Percentiles rank a stretch among this genome's conserved stretches.
Conservation (phyloP, 805 yeast genomes). For the Naumovozyma dairenensis region DNA sequence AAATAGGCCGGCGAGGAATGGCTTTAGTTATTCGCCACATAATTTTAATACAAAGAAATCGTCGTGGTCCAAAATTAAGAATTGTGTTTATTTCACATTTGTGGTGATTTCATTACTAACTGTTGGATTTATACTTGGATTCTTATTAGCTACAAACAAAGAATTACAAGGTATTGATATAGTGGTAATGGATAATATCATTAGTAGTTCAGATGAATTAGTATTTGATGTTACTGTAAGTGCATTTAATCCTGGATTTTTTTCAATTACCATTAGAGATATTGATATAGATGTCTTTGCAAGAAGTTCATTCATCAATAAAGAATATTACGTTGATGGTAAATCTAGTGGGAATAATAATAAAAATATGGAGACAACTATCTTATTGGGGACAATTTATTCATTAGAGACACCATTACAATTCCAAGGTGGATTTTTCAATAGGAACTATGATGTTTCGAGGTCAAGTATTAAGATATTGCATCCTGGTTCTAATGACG, state of each 20-base stretch:
- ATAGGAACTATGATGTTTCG: slow-evolving; percentile 47
- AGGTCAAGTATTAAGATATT: slow-evolving; percentile 61
- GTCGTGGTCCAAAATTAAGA: slow-evolving; percentile 27
- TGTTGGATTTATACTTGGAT: slow-evolving; percentile 74
- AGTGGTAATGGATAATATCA: slow-evolving; percentile 51
- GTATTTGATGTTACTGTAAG: slow-evolving; percentile 68
- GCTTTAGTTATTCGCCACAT: slow-evolving; percentile 38
- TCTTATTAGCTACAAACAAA: slow-evolving; percentile 75
- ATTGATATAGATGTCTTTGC: slow-evolving; percentile 83
- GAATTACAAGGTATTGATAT: slow-evolving; percentile 64
- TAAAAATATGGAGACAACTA: slow-evolving; percentile 40
- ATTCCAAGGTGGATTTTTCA: slow-evolving; percentile 72
- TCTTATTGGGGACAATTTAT: slow-evolving; percentile 61
- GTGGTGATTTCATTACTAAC: slow-evolving; percentile 41
- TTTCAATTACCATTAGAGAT: slow-evolving; percentile 50
- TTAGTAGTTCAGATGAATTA: slow-evolving; percentile 76
- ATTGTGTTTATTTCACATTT: slow-evolving; percentile 28
- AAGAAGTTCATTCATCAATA: slow-evolving; percentile 49
- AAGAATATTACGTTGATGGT: neutral
- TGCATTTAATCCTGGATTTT: slow-evolving; percentile 82
- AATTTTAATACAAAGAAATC: slow-evolving; percentile 32
- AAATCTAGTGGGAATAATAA: slow-evolving; percentile 1
- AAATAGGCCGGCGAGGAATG: slow-evolving; percentile 11
- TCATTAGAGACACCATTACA: slow-evolving; percentile 61
- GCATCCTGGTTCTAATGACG: slow-evolving; percentile 50